phyloP scores from a whole-genome alignment of 768 basidiomycete genomes.

The Hericium alpestre region DNA sequence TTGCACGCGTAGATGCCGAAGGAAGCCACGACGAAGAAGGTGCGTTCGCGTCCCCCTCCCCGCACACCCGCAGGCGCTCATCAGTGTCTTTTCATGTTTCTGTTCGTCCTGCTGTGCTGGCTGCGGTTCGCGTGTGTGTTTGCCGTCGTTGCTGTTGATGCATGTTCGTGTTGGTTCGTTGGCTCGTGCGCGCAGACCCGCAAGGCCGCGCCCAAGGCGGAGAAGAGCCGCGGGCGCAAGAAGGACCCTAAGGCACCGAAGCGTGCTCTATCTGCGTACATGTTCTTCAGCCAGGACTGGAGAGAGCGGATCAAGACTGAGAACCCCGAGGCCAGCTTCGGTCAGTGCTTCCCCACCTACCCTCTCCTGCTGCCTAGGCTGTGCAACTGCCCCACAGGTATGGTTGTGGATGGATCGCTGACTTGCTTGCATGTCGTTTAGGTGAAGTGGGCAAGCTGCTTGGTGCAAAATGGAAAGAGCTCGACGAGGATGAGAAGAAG shows the following conservation, averaged over 20 bases:
- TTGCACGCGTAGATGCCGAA: slow-evolving; percentile 60
- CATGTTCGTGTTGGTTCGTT: slow-evolving; percentile 7
- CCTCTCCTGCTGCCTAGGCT: slow-evolving; percentile 1
- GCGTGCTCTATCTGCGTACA: slow-evolving; percentile 90
- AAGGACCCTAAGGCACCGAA: slow-evolving; percentile 85
- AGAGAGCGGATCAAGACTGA: slow-evolving; percentile 90
- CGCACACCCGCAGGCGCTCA: slow-evolving; percentile 4
- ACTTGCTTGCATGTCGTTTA: slow-evolving; percentile 19
- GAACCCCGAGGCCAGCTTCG: slow-evolving; percentile 91
- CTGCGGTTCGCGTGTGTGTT: not conserved
- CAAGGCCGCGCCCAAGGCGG: slow-evolving; percentile 67
- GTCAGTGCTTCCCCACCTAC: slow-evolving; percentile 28
- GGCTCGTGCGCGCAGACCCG: slow-evolving; percentile 32
- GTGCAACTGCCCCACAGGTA: not conserved
- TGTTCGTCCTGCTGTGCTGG: slow-evolving; percentile 3
- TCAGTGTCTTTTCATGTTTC: not conserved
- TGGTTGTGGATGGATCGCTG: slow-evolving; percentile 7
- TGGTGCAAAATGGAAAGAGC: slow-evolving; percentile 95
- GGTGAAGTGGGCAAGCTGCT: slow-evolving; percentile 92
- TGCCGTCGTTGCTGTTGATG: not conserved
- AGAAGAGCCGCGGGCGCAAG: slow-evolving; percentile 50
- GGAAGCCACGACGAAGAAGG: slow-evolving; percentile 60
- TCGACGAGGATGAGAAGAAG: slow-evolving; percentile 86
- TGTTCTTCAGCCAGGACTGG: slow-evolving; percentile 98
- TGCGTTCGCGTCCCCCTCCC: slow-evolving; percentile 25